phyloP scores from a whole-genome alignment of 176 grass and related monocot genomes.

The Aegilops bicornis region DNA sequence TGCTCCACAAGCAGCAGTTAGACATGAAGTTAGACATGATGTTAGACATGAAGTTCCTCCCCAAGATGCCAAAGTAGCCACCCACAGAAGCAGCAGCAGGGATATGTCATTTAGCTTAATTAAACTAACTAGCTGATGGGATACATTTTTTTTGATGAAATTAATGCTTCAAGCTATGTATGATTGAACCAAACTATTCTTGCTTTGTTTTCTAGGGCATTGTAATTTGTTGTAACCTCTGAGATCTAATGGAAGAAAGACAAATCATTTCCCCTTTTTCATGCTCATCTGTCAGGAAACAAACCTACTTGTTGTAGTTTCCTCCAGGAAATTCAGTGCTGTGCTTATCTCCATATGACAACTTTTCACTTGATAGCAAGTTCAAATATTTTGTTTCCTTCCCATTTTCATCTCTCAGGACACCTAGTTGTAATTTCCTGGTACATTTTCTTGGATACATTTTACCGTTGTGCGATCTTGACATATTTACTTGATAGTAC shows the following conservation, averaged over 20 bases:
- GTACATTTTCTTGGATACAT: too few relatives aligned
- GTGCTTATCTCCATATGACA: neutral
- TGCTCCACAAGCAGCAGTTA: constrained; percentile 49
- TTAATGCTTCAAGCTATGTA: neutral
- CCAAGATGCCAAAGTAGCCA: constrained; percentile 43
- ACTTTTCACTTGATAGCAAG: neutral
- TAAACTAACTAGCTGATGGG: neutral
- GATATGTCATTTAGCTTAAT: neutral
- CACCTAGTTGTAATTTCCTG: too few relatives aligned
- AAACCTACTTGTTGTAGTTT: neutral
- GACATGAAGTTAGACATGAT: constrained; percentile 23
- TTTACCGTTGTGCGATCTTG: too few relatives aligned
- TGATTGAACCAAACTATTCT: neutral
- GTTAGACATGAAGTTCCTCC: constrained; percentile 28
- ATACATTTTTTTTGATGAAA: neutral
- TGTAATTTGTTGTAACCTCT: neutral
- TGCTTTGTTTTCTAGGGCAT: neutral
- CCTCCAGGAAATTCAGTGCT: neutral
- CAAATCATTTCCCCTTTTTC: neutral
- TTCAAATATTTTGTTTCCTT: neutral
- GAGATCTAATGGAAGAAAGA: neutral
- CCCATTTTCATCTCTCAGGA: too few relatives aligned
- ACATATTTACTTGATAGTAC: too few relatives aligned
- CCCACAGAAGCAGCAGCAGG: neutral
- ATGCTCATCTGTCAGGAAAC: neutral